Conservation (phyloP, 179 eudicot species). For the Silene noctiflora region DNA sequence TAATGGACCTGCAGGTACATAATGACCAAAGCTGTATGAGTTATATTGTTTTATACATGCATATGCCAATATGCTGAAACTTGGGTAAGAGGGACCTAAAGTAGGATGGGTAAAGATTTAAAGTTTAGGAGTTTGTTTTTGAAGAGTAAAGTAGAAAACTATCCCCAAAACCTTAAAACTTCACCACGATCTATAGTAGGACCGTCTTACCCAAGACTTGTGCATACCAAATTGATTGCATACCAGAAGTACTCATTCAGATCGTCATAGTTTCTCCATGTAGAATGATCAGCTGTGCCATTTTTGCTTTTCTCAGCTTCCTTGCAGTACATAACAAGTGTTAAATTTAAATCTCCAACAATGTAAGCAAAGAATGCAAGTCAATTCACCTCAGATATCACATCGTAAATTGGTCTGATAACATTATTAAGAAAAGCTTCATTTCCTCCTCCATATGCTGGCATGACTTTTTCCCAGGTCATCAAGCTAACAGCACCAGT, state of each 20-base stretch:
- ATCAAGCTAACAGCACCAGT: constrained; percentile 68
- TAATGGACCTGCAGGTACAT: constrained; percentile 61
- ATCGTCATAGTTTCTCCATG: constrained; percentile 98
- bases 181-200: neutral
- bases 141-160: neutral
- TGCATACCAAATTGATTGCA: constrained; percentile 9
- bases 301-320: constrained; percentile 77
- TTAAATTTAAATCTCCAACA: constrained; percentile 17
- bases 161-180: neutral
- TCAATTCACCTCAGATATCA: constrained; percentile 59
- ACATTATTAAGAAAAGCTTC: constrained; percentile 73
- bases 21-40: constrained; percentile 3
- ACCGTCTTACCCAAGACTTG: constrained; percentile 7
- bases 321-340: constrained; percentile 41
- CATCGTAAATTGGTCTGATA: constrained; percentile 62
- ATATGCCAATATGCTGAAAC: neutral
- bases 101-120: neutral
- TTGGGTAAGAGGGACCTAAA: neutral
- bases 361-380: constrained; percentile 10
- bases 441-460: constrained; percentile 69
- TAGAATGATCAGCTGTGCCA: constrained; percentile 85
- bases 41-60: neutral
- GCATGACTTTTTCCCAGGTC: constrained; percentile 79
- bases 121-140: neutral
- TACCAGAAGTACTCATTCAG: constrained; percentile 94